Conservation (phyloP, 2,329 filamentous ascomycete genomes). For the Pseudocercospora vitis region DNA sequence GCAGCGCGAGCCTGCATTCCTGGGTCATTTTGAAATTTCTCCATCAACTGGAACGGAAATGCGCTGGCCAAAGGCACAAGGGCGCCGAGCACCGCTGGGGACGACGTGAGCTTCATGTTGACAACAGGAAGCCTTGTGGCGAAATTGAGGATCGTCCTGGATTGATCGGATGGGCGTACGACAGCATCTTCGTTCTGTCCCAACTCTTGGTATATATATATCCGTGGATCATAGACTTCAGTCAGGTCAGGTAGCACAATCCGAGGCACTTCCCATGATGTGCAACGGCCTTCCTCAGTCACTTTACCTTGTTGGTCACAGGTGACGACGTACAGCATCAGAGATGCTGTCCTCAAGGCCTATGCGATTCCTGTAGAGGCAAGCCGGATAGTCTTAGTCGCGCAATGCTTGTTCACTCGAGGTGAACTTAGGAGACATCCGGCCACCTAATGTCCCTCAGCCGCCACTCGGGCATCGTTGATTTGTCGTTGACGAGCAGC, state of each 20-base stretch:
- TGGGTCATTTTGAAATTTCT: slow-evolving; percentile 20
- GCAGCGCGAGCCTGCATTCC: slow-evolving; percentile 16
- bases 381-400: too few species aligned
- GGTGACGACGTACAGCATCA: not conserved
- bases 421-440: not conserved
- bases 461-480: not conserved
- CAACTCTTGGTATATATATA: too few species aligned
- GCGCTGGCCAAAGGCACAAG: slow-evolving; percentile 16
- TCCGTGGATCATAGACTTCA: too few species aligned
- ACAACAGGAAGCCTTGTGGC: not conserved
- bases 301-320: not conserved
- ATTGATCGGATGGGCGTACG: not conserved
- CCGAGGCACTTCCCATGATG: not conserved
- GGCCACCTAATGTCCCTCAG: not conserved
- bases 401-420: too few species aligned
- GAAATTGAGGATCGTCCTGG: not conserved
- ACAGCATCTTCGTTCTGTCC: not conserved
- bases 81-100: slow-evolving; percentile 18
- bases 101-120: slow-evolving; percentile 24
- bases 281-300: not conserved
- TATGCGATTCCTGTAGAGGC: too few species aligned
- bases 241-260: not conserved
- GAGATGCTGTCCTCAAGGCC: not conserved
- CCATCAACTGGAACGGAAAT: slow-evolving; percentile 20
- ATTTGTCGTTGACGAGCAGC: not conserved